Evolutionary conservation across 306 rosid species (phyloP).

Genomic region (Cucumis hystrix): DNA sequence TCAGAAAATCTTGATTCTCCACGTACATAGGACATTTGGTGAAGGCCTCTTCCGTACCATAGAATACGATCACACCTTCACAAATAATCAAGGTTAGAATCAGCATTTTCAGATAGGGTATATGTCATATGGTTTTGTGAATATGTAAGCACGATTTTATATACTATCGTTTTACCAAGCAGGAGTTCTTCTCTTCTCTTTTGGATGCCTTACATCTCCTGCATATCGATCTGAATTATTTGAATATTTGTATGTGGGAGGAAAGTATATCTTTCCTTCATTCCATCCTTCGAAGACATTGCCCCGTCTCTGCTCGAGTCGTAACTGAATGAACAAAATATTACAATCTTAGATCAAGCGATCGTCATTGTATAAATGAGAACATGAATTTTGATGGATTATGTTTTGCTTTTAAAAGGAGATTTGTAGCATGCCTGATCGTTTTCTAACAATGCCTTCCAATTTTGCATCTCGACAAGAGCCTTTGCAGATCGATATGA

Average conservation of each 20-base stretch:
- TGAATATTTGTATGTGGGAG: slow-evolving; percentile 97
- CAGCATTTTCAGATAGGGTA: neutral
- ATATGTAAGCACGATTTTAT: neutral
- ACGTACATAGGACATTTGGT: slow-evolving; percentile 82
- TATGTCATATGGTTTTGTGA: neutral
- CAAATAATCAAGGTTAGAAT: neutral
- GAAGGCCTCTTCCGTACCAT: slow-evolving; percentile 93
- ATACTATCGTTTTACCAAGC: slow-evolving; percentile 52
- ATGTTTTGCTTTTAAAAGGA: neutral
- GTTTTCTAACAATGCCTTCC: slow-evolving; percentile 81
- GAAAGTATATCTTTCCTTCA: slow-evolving; percentile 91
- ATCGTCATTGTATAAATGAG: neutral
- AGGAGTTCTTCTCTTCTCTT: slow-evolving; percentile 97
- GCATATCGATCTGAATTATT: slow-evolving; percentile 93
- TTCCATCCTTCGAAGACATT: slow-evolving; percentile 83
- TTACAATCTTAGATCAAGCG: slow-evolving; percentile 16
- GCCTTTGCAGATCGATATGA: slow-evolving; percentile 94
- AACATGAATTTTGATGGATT: neutral
- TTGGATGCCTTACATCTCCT: slow-evolving; percentile 65
- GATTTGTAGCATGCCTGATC: slow-evolving; percentile 64
- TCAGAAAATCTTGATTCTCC: slow-evolving; percentile 96
- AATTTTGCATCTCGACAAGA: slow-evolving; percentile 94
- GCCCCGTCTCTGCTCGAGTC: slow-evolving; percentile 67
- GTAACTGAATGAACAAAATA: slow-evolving; percentile 43
- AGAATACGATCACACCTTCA: slow-evolving; percentile 97